phyloP scores from a whole-genome alignment of 345 rosid species.

The Brassica napus region Da-Ae NC_063441.1:22401501-22402000 shows the following conservation, averaged over 20 bases:
- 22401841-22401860: conserved; percentile 65
- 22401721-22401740: conserved; percentile 61
- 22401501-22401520: background rate
- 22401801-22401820: conserved; percentile 46
- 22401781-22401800: conserved; percentile 48
- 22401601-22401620: conserved; percentile 22
- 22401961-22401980: conserved; percentile 68
- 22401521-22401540: conserved; percentile 9
- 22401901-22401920: conserved; percentile 30
- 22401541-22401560: conserved; percentile 8
- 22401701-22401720: conserved; percentile 52
- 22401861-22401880: conserved; percentile 49
- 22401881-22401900: conserved; percentile 38
- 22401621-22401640: conserved; percentile 50
- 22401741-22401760: conserved; percentile 43
- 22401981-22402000: conserved; percentile 48
- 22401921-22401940: conserved; percentile 49
- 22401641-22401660: conserved; percentile 49
- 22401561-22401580: background rate
- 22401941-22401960: conserved; percentile 42
- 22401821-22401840: conserved; percentile 42
- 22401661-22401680: conserved; percentile 65
- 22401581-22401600: conserved; percentile 29
- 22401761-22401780: conserved; percentile 49
- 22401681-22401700: conserved; percentile 46